A percentile compares a stretch with the other conserved stretches of the same genome.
phyloP scores from a whole-genome alignment of 2,329 filamentous ascomycete species.

The Ophioceras dolichostomum region DNA sequence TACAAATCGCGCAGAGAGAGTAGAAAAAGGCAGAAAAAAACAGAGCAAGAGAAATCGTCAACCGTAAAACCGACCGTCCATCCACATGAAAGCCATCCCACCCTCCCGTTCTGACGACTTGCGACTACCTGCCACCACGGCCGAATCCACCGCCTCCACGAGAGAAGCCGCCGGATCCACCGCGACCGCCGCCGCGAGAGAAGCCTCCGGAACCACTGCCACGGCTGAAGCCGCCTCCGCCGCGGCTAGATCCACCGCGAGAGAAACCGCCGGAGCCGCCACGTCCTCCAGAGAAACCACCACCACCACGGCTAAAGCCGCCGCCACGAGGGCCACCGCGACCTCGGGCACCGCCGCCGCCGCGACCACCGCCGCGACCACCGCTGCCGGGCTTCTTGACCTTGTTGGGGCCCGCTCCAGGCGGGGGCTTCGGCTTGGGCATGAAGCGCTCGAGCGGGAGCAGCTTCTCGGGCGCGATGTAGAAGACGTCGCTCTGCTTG shows the following conservation, averaged over 20 bases:
- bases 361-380: constrained; percentile 26
- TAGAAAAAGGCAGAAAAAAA: no score
- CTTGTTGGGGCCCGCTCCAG: constrained; percentile 46
- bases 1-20: no score
- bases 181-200: constrained; percentile 15
- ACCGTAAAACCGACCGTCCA: no score
- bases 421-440: constrained; percentile 73
- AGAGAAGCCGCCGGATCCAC: constrained; percentile 17
- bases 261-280: constrained; percentile 11
- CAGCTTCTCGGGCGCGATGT: constrained; percentile 87
- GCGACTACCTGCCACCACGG: constrained; percentile 4
- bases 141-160: constrained; percentile 16
- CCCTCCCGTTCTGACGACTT: no score
- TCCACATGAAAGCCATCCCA: no score
- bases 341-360: constrained; percentile 19
- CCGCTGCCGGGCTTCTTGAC: constrained; percentile 53
- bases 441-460: constrained; percentile 93
- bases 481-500: constrained; percentile 96
- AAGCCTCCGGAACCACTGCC: constrained; percentile 13
- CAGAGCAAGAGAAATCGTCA: no score
- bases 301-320: constrained; percentile 12
- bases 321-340: constrained; percentile 25
- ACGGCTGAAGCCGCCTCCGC: constrained; percentile 9
- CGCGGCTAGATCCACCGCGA: constrained; percentile 15
- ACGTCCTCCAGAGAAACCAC: constrained; percentile 16